Evolutionary conservation across 2,329 filamentous ascomycete species (phyloP).

Genomic region (Emmonsiellopsis sp.): DNA sequence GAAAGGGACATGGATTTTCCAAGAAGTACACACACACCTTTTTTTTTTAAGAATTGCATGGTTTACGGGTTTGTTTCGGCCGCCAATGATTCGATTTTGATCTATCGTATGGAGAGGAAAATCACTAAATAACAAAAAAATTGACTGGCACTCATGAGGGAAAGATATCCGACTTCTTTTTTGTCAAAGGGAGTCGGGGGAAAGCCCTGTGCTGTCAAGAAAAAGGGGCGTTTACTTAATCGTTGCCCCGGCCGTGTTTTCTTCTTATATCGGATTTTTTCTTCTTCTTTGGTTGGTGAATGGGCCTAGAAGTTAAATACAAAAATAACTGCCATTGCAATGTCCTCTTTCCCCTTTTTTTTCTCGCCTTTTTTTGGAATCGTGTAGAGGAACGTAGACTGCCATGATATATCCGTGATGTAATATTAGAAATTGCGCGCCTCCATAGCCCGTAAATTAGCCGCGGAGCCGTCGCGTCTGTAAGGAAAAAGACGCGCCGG

Average conservation of each 20-base stretch:
- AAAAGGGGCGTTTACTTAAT: constrained; percentile 74
- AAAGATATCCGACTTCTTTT: constrained; percentile 73
- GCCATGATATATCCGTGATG: too few species aligned
- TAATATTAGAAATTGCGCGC: too few species aligned
- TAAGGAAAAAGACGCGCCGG: too few species aligned
- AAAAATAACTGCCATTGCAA: background rate
- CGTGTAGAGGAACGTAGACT: too few species aligned
- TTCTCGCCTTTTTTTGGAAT: too few species aligned
- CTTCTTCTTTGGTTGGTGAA: background rate
- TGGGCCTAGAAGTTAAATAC: background rate
- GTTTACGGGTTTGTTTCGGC: background rate
- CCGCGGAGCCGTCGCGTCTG: too few species aligned
- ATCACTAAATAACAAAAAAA: constrained; percentile 5
- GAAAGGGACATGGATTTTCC: background rate
- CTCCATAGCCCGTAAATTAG: too few species aligned
- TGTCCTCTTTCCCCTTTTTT: background rate
- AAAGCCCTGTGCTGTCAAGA: constrained; percentile 87
- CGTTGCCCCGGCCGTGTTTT: constrained; percentile 49
- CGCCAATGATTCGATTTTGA: background rate
- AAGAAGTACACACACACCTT: background rate
- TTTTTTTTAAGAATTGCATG: background rate
- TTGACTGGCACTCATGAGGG: constrained; percentile 87
- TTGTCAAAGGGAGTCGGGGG: constrained; percentile 50
- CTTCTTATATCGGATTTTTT: background rate
- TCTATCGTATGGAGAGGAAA: background rate